A percentile compares a stretch with the other conserved stretches of the same genome.
Evolutionary conservation across 2,329 filamentous ascomycete genomes (phyloP).

Genomic region (Penicillium sp.): DNA sequence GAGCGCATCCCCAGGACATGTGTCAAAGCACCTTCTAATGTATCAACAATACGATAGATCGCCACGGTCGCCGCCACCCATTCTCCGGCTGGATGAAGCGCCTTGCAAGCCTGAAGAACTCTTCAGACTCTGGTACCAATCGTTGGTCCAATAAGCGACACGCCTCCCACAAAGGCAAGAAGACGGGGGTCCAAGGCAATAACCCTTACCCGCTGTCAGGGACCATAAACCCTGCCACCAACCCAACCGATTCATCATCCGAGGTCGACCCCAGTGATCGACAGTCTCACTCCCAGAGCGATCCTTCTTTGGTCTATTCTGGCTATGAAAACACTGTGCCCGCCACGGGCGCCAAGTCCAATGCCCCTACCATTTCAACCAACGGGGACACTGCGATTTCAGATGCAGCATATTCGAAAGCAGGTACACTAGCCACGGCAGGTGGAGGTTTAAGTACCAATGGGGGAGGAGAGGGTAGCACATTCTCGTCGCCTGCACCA

Average conservation of each 20-base stretch:
- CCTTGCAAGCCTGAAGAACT: constrained; percentile 76
- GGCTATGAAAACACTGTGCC: constrained; percentile 56
- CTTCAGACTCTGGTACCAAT: constrained; percentile 49
- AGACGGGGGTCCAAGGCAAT: constrained; percentile 62
- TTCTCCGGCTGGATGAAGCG: constrained; percentile 95
- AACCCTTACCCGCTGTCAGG: constrained; percentile 89
- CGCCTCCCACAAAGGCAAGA: constrained; percentile 47
- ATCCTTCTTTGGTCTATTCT: constrained; percentile 57
- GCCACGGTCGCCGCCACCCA: constrained; percentile 68
- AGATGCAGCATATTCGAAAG: constrained; percentile 69
- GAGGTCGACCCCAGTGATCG: constrained; percentile 48
- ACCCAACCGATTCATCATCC: constrained; percentile 47
- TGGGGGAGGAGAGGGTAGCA: constrained; percentile 62
- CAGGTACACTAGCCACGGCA: constrained; percentile 63
- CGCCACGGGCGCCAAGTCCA: constrained; percentile 62
- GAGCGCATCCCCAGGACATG: constrained; percentile 17
- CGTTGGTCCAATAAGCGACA: constrained; percentile 39
- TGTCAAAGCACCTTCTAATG: constrained; percentile 9
- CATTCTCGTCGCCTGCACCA: constrained; percentile 59
- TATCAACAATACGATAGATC: constrained; percentile 49
- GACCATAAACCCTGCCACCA: constrained; percentile 43
- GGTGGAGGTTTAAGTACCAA: constrained; percentile 60
- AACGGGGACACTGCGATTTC: constrained; percentile 71
- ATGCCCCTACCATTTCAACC: constrained; percentile 75
- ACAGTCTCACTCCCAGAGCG: constrained; percentile 52